Evolutionary conservation across 1,284 basidiomycete genomes (phyloP), one percentile per base, ranked within the genome.

Genomic region (Wallemia hederae): DNA sequence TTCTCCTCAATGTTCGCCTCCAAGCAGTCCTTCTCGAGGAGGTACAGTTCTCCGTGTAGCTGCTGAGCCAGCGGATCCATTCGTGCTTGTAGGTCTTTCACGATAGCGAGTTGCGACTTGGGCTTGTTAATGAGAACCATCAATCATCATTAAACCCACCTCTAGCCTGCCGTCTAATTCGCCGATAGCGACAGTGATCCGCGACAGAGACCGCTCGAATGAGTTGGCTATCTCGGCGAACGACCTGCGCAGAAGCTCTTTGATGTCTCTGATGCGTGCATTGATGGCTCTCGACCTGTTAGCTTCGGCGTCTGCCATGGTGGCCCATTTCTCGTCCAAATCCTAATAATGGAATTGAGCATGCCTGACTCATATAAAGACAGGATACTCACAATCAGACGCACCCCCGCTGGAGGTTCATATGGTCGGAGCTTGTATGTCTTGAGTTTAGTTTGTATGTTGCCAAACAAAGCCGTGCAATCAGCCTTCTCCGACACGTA

Each of bases 1-100:
- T 96, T 96, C 71, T 96, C 92, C 68, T 96, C 92, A 1, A 96
- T 83, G 65, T 91, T 96, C 22, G 90, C 91, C n/a, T 81, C 80
- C 2, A 73, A 72, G 68, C 91, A 96, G 61, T 83, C 83, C 9
- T 76, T 58, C 28, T 58, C 27, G 3, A 58, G 17, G 11, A 19
- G 17, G 28, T 58, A 69, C 62, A 1, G 64, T 64, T 65, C 24
- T 63, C 61, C 1, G 63, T 63, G 0, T 66, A 63, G 1, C 71
- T 62, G 24, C 61, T 55, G 15, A 66, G 60, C 1, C 71, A 63
- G 1, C 64, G 65, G 26, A 69, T 69, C 65, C 70, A 70, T 31
- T 70, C 69, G 68, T 71, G 61, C 19, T 27, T n/a, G 17, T 29
- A 27, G 27, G 15, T 27, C 26, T 24, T 58, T 14, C 17, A 34